Conservation (phyloP, 495 filamentous ascomycete genomes). For the Viridothelium virens region DNA sequence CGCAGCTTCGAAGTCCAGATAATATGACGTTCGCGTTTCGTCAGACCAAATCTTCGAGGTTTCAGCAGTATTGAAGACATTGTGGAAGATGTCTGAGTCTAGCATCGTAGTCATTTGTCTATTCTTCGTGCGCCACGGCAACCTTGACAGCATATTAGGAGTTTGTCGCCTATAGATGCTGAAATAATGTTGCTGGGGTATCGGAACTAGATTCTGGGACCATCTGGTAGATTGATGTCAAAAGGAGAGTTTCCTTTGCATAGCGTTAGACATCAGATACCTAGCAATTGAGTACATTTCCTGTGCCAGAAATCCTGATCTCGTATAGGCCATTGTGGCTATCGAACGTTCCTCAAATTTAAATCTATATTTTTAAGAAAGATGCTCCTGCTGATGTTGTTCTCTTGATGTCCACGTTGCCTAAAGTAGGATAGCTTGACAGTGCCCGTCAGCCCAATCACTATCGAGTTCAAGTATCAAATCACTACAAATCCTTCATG, state of each 20-base stretch:
- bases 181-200: background rate
- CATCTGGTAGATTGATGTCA: background rate
- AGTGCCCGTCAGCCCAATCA: no score
- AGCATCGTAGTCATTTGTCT: conserved; percentile 21
- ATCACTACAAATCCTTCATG: no score
- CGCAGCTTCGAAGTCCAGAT: conserved; percentile 26
- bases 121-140: background rate
- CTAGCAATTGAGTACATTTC: background rate
- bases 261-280: background rate
- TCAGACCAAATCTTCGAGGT: conserved; percentile 24
- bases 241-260: background rate
- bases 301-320: background rate
- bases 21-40: conserved; percentile 23
- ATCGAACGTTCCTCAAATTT: no score
- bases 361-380: no score
- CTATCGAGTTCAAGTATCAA: no score
- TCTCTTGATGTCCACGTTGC: no score
- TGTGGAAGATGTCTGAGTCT: conserved; percentile 25
- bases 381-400: no score
- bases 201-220: background rate
- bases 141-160: background rate
- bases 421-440: no score
- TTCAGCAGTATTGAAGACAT: conserved; percentile 22
- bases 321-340: background rate
- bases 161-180: background rate